Evolutionary conservation across 2,329 filamentous ascomycete species (phyloP).

Genomic region (Alternaria ventricosa): DNA sequence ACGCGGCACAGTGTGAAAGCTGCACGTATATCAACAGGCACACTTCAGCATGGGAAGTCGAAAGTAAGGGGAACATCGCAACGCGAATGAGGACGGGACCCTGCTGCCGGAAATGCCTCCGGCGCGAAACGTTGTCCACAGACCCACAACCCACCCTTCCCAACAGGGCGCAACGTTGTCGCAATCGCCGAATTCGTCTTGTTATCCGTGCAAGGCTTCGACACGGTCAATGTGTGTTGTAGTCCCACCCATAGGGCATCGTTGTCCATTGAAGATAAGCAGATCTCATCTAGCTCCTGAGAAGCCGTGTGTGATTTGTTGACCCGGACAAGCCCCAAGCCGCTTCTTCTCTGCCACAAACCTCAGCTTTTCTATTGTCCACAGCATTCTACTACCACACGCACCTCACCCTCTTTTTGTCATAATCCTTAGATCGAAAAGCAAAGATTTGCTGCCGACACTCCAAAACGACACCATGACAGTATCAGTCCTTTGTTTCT

Average conservation of each 20-base stretch:
- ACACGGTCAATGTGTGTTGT: constrained; percentile 2
- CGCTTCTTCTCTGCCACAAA: not conserved
- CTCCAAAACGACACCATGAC: constrained; percentile 13
- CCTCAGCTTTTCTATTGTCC: not conserved
- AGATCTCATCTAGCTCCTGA: constrained; percentile 4
- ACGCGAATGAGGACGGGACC: not conserved
- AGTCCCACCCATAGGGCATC: constrained; percentile 1
- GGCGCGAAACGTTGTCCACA: not conserved
- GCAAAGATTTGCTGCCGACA: not conserved
- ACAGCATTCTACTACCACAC: not conserved
- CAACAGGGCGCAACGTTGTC: not conserved
- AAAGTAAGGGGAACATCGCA: not conserved
- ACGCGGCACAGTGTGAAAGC: not conserved
- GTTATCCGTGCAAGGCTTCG: constrained; percentile 10
- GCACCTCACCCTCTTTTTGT: not conserved
- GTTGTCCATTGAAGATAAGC: constrained; percentile 5
- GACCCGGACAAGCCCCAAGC: not conserved
- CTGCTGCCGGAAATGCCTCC: not conserved
- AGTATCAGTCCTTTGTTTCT: constrained; percentile 19
- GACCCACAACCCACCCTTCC: constrained; percentile 2
- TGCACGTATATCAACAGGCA: not conserved
- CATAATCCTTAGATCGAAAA: not conserved
- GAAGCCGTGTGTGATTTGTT: constrained; percentile 4
- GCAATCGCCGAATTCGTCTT: constrained; percentile 4
- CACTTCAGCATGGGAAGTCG: not conserved